Percentiles rank a stretch among this genome's conserved stretches.
phyloP scores from a whole-genome alignment of 1,284 basidiomycete genomes.

The Omphalotus olearius region DNA sequence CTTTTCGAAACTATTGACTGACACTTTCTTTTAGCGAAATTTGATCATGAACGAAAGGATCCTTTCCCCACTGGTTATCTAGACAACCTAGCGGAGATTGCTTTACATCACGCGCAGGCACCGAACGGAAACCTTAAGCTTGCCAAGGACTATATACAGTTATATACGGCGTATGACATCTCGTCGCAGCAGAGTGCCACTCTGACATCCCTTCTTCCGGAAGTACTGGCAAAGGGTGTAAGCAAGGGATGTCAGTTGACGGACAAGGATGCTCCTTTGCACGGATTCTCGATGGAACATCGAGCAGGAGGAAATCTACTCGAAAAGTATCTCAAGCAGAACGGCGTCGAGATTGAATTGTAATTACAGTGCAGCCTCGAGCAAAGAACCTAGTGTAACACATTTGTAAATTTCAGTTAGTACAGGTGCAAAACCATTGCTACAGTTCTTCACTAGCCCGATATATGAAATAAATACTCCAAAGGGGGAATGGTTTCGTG shows the following conservation, averaged over 20 bases:
- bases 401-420: too few species aligned
- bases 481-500: too few species aligned
- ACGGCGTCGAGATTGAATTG: too few species aligned
- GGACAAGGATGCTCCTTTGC: not conserved
- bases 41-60: not conserved
- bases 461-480: too few species aligned
- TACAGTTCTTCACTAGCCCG: too few species aligned
- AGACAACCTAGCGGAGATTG: constrained; percentile 54
- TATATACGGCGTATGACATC: not conserved
- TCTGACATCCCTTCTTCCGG: not conserved
- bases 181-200: not conserved
- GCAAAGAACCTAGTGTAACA: too few species aligned
- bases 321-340: too few species aligned
- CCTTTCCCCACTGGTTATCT: not conserved
- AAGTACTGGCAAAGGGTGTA: not conserved
- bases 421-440: too few species aligned
- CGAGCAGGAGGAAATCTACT: not conserved
- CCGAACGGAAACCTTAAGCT: constrained; percentile 26
- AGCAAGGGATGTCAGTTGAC: constrained; percentile 2
- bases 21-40: not conserved
- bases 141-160: not conserved
- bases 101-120: constrained; percentile 77
- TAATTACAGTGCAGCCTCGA: too few species aligned
- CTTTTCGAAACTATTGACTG: not conserved
- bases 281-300: constrained; percentile 3